phyloP scores from a whole-genome alignment of 1,284 basidiomycete species.

The Sporisorium reilianum region DNA sequence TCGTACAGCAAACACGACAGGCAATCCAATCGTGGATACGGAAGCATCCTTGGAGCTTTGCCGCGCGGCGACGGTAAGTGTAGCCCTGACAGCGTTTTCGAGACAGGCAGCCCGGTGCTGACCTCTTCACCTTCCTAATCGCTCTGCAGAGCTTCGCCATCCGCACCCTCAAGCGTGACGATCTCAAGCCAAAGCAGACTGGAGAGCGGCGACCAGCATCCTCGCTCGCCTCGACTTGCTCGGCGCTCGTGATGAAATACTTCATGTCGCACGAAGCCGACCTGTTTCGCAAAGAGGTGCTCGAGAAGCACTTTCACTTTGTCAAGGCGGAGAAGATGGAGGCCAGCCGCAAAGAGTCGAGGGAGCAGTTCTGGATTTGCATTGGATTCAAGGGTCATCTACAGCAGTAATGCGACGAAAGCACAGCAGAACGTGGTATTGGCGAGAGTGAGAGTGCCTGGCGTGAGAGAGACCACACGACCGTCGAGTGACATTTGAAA shows the following conservation, averaged over 20 bases:
- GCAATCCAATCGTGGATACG: conserved; percentile 49
- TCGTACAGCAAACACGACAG: conserved; percentile 46
- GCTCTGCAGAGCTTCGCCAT: conserved; percentile 28
- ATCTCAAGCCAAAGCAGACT: neutral
- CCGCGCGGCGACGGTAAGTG: conserved; percentile 31
- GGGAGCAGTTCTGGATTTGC: conserved; percentile 65
- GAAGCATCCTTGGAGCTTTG: conserved; percentile 50
- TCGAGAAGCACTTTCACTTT: conserved; percentile 47
- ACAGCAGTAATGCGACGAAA: neutral
- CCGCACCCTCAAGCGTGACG: conserved; percentile 19
- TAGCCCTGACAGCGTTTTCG: neutral
- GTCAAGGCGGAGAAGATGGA: conserved; percentile 61
- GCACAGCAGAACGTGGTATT: neutral
- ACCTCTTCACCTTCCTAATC: neutral
- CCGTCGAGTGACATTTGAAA: neutral
- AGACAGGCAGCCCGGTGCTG: too few species aligned
- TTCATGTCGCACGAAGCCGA: conserved; percentile 60
- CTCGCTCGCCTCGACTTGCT: conserved; percentile 22
- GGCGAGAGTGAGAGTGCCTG: neutral
- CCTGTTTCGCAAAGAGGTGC: conserved; percentile 49
- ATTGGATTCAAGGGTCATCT: conserved; percentile 38
- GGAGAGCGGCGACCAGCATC: conserved; percentile 7
- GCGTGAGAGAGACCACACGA: neutral
- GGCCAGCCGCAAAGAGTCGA: conserved; percentile 58
- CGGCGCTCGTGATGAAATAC: conserved; percentile 54